Conservation (phyloP, 148 eudicot genomes). For the Limonium bicolor region DNA sequence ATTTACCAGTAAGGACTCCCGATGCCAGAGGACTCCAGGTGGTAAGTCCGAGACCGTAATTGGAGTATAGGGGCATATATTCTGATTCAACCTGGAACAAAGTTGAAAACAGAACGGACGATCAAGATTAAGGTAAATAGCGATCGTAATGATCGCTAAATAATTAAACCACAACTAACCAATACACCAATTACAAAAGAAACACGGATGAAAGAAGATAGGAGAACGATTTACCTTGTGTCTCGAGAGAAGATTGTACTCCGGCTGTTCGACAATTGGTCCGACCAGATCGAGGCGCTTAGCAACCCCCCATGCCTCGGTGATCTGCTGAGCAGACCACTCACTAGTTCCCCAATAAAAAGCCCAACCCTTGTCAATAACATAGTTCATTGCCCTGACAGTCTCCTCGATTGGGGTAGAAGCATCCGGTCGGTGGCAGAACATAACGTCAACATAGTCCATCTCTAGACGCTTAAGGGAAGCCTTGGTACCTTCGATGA, state of each 20-base stretch:
- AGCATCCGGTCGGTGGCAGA: slow-evolving; percentile 73
- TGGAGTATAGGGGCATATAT: slow-evolving; percentile 61
- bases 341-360: slow-evolving; percentile 98
- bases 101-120: no score
- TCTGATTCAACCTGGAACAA: slow-evolving; percentile 79
- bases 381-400: slow-evolving; percentile 93
- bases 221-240: slow-evolving; percentile 86
- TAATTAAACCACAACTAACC: not conserved
- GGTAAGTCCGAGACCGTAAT: slow-evolving; percentile 86
- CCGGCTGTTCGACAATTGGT: slow-evolving; percentile 91
- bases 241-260: slow-evolving; percentile 74
- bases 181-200: not conserved
- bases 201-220: slow-evolving; percentile 3
- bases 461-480: slow-evolving; percentile 65
- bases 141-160: not conserved
- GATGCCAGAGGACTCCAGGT: slow-evolving; percentile 99
- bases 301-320: slow-evolving; percentile 86
- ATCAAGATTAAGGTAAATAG: not conserved
- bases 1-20: slow-evolving; percentile 92
- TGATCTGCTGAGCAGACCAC: slow-evolving; percentile 98
- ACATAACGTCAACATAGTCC: slow-evolving; percentile 80
- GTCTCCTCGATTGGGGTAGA: slow-evolving; percentile 92
- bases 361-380: slow-evolving; percentile 91
- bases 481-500: slow-evolving; percentile 65
- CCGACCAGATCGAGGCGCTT: slow-evolving; percentile 66